A percentile compares a stretch with the other conserved stretches of the same genome.
These are phyloP conservation scores for Gaertneriomyces sp. DNA, from an alignment of 192 early-diverging fungal genomes.

Conservation along the genomic window DNA sequence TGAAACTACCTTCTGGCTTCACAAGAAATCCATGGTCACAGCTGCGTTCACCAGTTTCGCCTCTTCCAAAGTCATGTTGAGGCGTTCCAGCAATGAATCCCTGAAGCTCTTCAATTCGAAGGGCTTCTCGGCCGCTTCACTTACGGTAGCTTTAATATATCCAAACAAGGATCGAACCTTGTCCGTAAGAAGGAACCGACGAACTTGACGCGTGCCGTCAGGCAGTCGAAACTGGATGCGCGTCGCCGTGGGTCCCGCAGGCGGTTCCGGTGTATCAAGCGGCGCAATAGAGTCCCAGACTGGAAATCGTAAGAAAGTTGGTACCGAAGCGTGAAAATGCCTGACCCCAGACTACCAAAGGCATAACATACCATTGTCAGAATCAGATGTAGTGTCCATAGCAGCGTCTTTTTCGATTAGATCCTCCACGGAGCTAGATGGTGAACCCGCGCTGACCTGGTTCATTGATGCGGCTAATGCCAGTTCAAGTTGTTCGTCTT, in stretches of 20 bases:
- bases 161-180: conserved; percentile 76
- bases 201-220: conserved; percentile 72
- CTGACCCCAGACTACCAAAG: conserved; percentile 3
- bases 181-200: conserved; percentile 71
- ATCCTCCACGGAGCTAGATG: conserved; percentile 22
- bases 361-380: conserved; percentile 21
- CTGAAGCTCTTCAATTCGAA: conserved; percentile 74
- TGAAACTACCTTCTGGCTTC: neutral
- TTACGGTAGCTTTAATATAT: conserved; percentile 71
- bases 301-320: neutral
- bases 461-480: conserved; percentile 75
- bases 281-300: conserved; percentile 31
- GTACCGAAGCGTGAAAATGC: conserved; percentile 4
- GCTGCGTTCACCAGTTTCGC: conserved; percentile 41
- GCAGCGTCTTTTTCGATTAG: conserved; percentile 33
- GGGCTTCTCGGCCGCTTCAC: conserved; percentile 54
- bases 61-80: conserved; percentile 69
- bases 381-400: conserved; percentile 21
- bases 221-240: conserved; percentile 81
- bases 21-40: conserved; percentile 21
- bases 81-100: conserved; percentile 57
- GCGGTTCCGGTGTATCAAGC: conserved; percentile 34
- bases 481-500: conserved; percentile 84
- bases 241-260: conserved; percentile 57
- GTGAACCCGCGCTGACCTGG: conserved; percentile 18